Conservation (phyloP, 2,329 filamentous ascomycete species). For the Pseudopyrenochaeta lycopersici region DNA sequence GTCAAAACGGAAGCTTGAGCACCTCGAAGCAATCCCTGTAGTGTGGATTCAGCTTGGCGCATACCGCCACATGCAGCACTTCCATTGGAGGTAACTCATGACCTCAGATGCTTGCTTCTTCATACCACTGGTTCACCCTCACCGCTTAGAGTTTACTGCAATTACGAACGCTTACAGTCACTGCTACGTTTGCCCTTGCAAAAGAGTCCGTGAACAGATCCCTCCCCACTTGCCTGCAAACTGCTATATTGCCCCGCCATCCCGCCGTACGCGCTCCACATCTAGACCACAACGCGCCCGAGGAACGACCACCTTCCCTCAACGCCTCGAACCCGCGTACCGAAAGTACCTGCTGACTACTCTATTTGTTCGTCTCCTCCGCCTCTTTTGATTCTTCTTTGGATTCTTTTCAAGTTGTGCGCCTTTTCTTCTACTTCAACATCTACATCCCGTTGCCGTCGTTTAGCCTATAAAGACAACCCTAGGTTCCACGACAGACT, state of each 20-base stretch:
- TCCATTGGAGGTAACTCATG: constrained; percentile 32
- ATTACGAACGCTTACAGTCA: constrained; percentile 8
- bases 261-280: constrained; percentile 16
- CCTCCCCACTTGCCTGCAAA: constrained; percentile 14
- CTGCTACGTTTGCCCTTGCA: constrained; percentile 1
- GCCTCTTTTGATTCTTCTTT: no score
- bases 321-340: neutral
- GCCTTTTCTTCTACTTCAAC: neutral
- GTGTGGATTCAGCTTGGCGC: constrained; percentile 23
- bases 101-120: constrained; percentile 35
- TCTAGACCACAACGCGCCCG: constrained; percentile 20
- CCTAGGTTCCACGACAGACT: constrained; percentile 11
- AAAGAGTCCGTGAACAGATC: neutral
- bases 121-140: constrained; percentile 17
- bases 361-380: neutral
- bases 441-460: neutral
- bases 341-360: neutral
- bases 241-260: constrained; percentile 34
- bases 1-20: constrained; percentile 23
- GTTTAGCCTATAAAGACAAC: constrained; percentile 5
- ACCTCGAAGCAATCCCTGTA: constrained; percentile 24
- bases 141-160: constrained; percentile 12
- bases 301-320: constrained; percentile 9
- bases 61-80: constrained; percentile 34
- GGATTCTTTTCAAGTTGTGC: no score